Conservation (phyloP, 768 basidiomycete genomes). For the Mycena floridula region DNA sequence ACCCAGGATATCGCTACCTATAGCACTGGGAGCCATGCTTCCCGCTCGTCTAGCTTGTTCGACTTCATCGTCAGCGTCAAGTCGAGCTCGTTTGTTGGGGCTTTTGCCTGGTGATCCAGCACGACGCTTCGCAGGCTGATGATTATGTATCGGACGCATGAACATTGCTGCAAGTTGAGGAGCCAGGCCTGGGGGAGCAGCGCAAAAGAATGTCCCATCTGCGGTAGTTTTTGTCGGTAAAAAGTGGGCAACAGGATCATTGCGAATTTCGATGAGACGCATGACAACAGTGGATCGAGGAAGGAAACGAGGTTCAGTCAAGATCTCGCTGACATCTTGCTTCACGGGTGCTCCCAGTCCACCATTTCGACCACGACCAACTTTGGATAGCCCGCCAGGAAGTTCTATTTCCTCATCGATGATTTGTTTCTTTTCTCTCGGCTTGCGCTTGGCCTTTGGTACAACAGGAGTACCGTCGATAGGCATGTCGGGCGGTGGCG, state of each 20-base stretch:
- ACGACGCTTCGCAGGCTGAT: constrained; percentile 50
- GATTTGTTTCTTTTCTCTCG: constrained; percentile 78
- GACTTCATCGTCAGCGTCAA: constrained; percentile 56
- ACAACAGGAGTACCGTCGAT: constrained; percentile 22
- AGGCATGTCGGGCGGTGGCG: constrained; percentile 65
- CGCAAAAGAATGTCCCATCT: constrained; percentile 72
- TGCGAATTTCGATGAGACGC: constrained; percentile 79
- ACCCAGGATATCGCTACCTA: constrained; percentile 51
- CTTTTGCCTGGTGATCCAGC: constrained; percentile 51
- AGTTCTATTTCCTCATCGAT: constrained; percentile 90
- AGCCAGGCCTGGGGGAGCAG: constrained; percentile 78
- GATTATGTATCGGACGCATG: constrained; percentile 61
- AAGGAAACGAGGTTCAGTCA: constrained; percentile 78
- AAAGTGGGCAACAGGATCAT: constrained; percentile 81
- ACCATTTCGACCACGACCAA: constrained; percentile 49
- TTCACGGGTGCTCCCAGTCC: constrained; percentile 48
- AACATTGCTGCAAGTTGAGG: constrained; percentile 83
- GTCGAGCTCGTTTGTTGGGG: constrained; percentile 55
- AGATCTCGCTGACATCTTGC: constrained; percentile 59
- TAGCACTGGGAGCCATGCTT: constrained; percentile 58
- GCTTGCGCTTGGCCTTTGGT: constrained; percentile 41
- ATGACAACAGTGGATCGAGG: constrained; percentile 81
- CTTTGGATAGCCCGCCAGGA: constrained; percentile 48
- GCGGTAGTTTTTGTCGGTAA: constrained; percentile 73
- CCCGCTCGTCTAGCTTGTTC: constrained; percentile 67